Base-by-base conservation (phyloP, 2,329 filamentous ascomycete species). In the Hymenoscyphus repandus region DNA sequence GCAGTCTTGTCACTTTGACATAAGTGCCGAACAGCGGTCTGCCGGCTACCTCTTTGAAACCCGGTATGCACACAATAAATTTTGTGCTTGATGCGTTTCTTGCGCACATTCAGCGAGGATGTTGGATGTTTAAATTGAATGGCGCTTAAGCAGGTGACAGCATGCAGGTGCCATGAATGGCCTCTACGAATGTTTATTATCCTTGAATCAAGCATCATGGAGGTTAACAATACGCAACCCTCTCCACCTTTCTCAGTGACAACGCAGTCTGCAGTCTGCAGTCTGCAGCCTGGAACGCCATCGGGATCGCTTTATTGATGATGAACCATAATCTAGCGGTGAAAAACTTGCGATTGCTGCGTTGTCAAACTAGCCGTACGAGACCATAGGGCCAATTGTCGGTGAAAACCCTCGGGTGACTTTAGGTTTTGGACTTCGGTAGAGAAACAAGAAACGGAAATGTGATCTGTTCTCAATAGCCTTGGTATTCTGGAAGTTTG, bases 91-190 rank as follows among this genome's bases (percentile, higher is more conserved):
- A 45, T 27, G 43, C 49, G 34, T 47, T 33, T 18, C 47, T 54
- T 34, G n/a, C 45, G 45, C 51, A 36, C 49, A 47, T 30, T 18
- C 22, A 42, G 43, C 20, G 34, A 41, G 33, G 49, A 47, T 38
- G n/a, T 40, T 47, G 48, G 47, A 54, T 51, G 53, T 51, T 52
- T 27, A 27, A 27, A 58, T 52, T 49, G 51, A 51, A 55, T 54
- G 51, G 58, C 56, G 58, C 58, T 58, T 60, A 60, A 47, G 58
- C 54, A 59, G 49, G 53, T 59, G 58, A 55, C 39, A 36, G 42
- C 34, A 52, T 57, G 55, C 52, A 57, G 45, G 51, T 53, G 47
- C 50, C 33, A 39, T 47, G 22, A 27, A 27, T 7, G 22, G 22
- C 4, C 22, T 27, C 17, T n/a, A 51, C 36, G 36, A 45, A 52